These are phyloP conservation scores for Ichthyophthirius multifiliis DNA, from an alignment of 169 alveolate genomes.

Conservation along the genomic window DNA sequence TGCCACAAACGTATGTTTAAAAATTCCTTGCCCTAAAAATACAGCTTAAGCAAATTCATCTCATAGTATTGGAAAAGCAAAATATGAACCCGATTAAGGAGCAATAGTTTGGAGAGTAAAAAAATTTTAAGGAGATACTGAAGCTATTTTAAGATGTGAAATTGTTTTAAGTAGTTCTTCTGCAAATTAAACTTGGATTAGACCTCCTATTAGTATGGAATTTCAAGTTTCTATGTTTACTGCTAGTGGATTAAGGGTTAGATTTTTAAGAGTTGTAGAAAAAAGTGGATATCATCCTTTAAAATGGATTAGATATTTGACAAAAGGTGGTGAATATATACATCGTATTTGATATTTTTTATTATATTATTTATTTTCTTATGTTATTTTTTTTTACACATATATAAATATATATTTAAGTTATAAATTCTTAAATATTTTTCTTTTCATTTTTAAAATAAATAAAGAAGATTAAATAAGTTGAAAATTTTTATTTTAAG, in stretches of 20 bases:
- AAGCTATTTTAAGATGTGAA: constrained; percentile 56
- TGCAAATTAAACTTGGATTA: constrained; percentile 70
- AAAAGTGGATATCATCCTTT: constrained; percentile 86
- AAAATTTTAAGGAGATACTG: constrained; percentile 82
- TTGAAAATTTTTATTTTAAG: too few species aligned
- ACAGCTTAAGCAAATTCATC: constrained; percentile 72
- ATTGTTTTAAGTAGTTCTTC: constrained; percentile 50
- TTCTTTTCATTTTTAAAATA: too few species aligned
- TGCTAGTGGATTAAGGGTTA: constrained; percentile 90
- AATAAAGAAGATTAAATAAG: too few species aligned
- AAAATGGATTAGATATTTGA: constrained; percentile 91
- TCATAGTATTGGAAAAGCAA: constrained; percentile 80
- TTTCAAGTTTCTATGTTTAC: constrained; percentile 93
- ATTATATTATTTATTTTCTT: too few species aligned
- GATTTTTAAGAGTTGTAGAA: constrained; percentile 85
- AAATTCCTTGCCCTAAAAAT: constrained; percentile 86
- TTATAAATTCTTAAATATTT: too few species aligned
- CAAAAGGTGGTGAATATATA: constrained; percentile 90
- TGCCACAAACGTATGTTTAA: constrained; percentile 80
- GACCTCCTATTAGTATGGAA: constrained; percentile 90
- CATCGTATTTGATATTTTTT: constrained; percentile 76
- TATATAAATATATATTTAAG: too few species aligned
- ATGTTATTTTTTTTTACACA: too few species aligned
- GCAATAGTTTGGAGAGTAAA: constrained; percentile 87
- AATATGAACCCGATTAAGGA: constrained; percentile 83